These are phyloP conservation scores for Metschnikowia vanudenii DNA, from an alignment of 805 yeast genomes.

Conservation along the genomic window DNA sequence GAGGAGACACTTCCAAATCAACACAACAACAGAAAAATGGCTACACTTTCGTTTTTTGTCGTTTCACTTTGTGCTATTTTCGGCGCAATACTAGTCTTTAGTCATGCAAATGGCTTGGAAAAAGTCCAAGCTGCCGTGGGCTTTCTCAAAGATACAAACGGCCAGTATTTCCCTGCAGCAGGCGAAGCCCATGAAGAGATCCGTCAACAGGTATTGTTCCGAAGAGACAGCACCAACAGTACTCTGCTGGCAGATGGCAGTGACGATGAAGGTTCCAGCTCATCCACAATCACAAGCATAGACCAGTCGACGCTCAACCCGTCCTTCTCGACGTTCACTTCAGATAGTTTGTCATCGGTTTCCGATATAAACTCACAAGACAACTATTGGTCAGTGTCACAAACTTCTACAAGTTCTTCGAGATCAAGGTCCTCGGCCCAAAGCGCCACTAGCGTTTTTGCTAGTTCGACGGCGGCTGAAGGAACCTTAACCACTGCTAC, in stretches of 20 bases:
- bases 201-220: constrained; percentile 2
- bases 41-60: constrained; percentile 5
- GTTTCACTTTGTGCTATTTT: constrained; percentile 3
- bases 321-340: not conserved
- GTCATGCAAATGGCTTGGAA: not conserved
- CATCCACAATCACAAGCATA: not conserved
- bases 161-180: not conserved
- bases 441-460: too few species aligned
- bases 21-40: constrained; percentile 1
- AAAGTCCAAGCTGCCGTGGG: not conserved
- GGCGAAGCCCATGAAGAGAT: not conserved
- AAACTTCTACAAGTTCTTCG: not conserved
- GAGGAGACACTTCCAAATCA: not conserved
- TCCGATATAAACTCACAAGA: not conserved
- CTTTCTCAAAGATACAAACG: not conserved
- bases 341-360: not conserved
- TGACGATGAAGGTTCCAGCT: not conserved
- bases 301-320: not conserved
- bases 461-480: not conserved
- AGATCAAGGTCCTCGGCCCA: not conserved
- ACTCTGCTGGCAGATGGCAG: constrained; percentile 3
- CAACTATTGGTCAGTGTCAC: not conserved
- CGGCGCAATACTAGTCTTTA: constrained; percentile 1
- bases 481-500: not conserved
- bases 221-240: constrained; percentile 5